Evolutionary conservation across 108 stramenopile species (phyloP).

Genomic region (Mediolabrus comicus): DNA sequence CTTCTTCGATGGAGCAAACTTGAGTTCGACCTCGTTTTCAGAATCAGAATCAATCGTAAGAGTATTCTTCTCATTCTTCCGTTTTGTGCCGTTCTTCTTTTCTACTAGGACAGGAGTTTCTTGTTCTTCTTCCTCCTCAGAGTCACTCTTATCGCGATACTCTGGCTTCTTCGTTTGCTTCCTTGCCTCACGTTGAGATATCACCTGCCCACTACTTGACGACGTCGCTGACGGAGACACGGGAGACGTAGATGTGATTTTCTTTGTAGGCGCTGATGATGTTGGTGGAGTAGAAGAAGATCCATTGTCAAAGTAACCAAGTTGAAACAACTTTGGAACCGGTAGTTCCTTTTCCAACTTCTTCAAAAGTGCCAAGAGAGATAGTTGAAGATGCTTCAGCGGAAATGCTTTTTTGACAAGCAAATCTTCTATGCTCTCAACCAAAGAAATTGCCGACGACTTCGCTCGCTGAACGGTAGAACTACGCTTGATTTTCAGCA

Average conservation of each 20-base stretch:
- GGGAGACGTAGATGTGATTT: neutral
- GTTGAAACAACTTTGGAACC: conserved; percentile 1
- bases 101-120: neutral
- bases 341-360: neutral
- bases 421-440: neutral
- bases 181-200: neutral
- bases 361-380: conserved; percentile 5
- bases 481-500: neutral
- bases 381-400: neutral
- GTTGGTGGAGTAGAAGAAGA: neutral
- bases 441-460: neutral
- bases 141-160: neutral
- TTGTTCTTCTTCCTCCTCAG: neutral
- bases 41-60: neutral
- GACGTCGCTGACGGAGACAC: neutral
- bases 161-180: neutral
- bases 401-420: conserved; percentile 4
- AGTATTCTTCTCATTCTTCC: neutral
- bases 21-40: neutral
- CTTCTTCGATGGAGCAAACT: neutral
- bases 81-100: neutral
- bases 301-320: conserved; percentile 9
- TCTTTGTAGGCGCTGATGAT: neutral
- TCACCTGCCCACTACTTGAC: neutral
- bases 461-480: neutral